Percentiles rank a stretch among this genome's conserved stretches.
Conservation (phyloP, 306 rosid genomes). For the Glycyrrhiza uralensis region DNA sequence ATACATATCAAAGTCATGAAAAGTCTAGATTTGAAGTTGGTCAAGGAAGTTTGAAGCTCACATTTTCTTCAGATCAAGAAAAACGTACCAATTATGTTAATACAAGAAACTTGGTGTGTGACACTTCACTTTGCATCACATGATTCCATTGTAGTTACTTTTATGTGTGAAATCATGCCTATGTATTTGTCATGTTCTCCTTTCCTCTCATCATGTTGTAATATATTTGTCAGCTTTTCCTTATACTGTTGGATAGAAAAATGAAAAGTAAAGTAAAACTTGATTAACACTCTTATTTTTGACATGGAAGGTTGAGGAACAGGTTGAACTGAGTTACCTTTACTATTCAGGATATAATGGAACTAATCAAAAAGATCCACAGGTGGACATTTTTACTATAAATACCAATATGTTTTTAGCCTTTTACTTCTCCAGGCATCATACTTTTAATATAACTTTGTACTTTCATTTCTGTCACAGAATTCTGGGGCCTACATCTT, state of each 20-base stretch:
- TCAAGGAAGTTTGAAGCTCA: constrained; percentile 68
- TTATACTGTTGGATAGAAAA: neutral
- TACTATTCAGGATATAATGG: constrained; percentile 55
- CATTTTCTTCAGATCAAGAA: constrained; percentile 48
- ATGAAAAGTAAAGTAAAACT: neutral
- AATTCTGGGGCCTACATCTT: constrained; percentile 58
- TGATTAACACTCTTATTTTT: constrained; percentile 28
- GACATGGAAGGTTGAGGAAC: constrained; percentile 46
- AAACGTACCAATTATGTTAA: constrained; percentile 51
- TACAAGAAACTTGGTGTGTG: constrained; percentile 47
- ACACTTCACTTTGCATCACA: constrained; percentile 9
- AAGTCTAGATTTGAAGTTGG: constrained; percentile 60
- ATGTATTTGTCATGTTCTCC: constrained; percentile 2
- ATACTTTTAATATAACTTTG: neutral
- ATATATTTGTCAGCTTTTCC: constrained; percentile 1
- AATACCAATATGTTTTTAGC: constrained; percentile 19
- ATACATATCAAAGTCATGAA: constrained; percentile 33
- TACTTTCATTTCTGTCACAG: constrained; percentile 30
- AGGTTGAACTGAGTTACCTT: constrained; percentile 41
- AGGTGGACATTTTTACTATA: constrained; percentile 27
- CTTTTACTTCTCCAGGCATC: neutral
- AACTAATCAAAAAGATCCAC: constrained; percentile 37
- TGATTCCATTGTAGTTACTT: constrained; percentile 16
- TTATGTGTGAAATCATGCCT: neutral
- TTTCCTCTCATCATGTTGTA: constrained; percentile 14